These are phyloP conservation scores for Chaetothyriales sp. DNA, from an alignment of 2,329 filamentous ascomycete genomes.

Conservation along the genomic window DNA sequence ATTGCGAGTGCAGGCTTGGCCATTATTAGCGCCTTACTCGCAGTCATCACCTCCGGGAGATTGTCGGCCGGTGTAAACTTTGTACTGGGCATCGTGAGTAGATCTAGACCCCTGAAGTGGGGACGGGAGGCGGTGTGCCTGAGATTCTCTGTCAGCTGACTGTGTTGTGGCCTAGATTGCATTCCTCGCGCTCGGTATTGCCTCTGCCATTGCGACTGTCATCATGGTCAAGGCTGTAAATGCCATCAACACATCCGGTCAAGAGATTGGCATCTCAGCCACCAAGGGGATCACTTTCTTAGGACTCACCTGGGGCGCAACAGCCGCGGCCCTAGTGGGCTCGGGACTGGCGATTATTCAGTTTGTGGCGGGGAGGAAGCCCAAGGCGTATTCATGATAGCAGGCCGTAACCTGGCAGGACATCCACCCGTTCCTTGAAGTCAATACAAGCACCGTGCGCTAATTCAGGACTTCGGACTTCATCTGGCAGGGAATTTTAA, in stretches of 20 bases:
- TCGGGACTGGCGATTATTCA: conserved; percentile 21
- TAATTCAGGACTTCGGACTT: not conserved
- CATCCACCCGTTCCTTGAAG: not conserved
- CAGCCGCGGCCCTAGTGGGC: conserved; percentile 27
- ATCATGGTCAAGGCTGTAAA: conserved; percentile 38
- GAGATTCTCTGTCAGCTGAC: not conserved
- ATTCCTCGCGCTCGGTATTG: conserved; percentile 48
- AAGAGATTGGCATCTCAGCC: conserved; percentile 35
- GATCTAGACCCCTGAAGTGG: not conserved
- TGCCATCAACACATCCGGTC: conserved; percentile 39
- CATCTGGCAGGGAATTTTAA: not conserved
- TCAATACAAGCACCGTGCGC: not conserved
- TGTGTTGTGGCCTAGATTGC: conserved; percentile 25
- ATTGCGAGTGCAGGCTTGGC: conserved; percentile 38
- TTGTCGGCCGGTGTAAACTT: conserved; percentile 37
- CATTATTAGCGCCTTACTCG: conserved; percentile 32
- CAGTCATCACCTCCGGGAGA: conserved; percentile 31
- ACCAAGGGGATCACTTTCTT: conserved; percentile 40
- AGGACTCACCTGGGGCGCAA: conserved; percentile 44
- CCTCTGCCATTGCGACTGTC: conserved; percentile 59
- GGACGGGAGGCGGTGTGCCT: not conserved
- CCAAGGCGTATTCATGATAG: not conserved
- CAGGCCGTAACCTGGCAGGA: not conserved
- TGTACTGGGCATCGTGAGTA: conserved; percentile 29
- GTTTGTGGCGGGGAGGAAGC: conserved; percentile 3